These are phyloP conservation scores for Schizochytrium sp. DNA, from an alignment of 108 stramenopile species.

Conservation along the genomic window DNA sequence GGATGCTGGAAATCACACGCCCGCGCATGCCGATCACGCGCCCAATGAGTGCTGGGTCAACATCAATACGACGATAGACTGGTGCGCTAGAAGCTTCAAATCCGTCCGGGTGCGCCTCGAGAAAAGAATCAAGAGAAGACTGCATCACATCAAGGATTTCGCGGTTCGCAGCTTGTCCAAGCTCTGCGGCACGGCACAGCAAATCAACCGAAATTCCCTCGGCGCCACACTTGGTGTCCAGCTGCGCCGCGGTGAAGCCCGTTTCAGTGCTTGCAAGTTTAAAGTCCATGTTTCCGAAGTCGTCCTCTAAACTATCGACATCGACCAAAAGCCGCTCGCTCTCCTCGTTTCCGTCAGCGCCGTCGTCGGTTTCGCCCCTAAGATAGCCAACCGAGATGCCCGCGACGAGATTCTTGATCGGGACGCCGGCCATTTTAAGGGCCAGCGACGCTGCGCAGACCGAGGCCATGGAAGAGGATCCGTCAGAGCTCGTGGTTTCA, in stretches of 20 bases:
- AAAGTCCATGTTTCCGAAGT: slow-evolving; percentile 80
- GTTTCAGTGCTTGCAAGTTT: slow-evolving; percentile 71
- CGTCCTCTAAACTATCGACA: slow-evolving; percentile 73
- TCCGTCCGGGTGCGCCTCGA: background rate
- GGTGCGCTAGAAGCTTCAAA: background rate
- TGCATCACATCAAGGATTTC: background rate
- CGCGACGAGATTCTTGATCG: slow-evolving; percentile 62
- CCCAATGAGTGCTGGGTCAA: background rate
- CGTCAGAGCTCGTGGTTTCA: slow-evolving; percentile 71
- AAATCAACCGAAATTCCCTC: background rate
- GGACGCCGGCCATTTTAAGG: slow-evolving; percentile 79
- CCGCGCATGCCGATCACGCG: background rate
- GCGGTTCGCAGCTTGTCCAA: background rate
- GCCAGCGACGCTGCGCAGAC: slow-evolving; percentile 66
- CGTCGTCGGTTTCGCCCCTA: background rate
- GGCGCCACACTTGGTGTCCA: slow-evolving; percentile 28
- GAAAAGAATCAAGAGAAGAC: background rate
- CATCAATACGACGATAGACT: background rate
- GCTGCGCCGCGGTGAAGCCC: slow-evolving; percentile 74
- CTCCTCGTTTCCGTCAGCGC: background rate
- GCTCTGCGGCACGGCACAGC: background rate
- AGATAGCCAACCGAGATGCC: slow-evolving; percentile 68
- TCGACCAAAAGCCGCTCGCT: slow-evolving; percentile 55
- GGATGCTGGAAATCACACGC: background rate
- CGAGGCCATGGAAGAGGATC: slow-evolving; percentile 69